Base-by-base conservation (phyloP, 768 basidiomycete species). In the Boletus speciosus region DNA sequence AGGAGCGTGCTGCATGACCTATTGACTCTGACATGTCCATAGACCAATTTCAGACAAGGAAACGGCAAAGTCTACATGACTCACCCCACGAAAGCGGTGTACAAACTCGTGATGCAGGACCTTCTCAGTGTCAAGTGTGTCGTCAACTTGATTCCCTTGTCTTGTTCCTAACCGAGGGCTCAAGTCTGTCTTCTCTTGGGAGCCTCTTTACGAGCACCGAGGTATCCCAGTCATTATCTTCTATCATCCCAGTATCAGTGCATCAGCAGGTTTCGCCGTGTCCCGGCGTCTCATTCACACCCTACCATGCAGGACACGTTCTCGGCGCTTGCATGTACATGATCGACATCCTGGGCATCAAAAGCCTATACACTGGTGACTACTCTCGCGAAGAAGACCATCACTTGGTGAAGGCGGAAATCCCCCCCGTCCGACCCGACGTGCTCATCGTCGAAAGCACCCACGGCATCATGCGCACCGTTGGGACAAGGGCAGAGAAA, bases 51-150 rank as follows among this genome's bases (percentile, higher is more conserved):
- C 70, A 77, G 84, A 66, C 92, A 97, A 67, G 96, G 96, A 19
- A 88, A 86, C 54, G 96, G 96, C 19, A 96, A 95, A 63, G 93
- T 98, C 9, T 99, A 98, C 74, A 99, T 98, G 96, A 98, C 96
- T 98, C 96, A 94, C 71, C 93, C 96, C 2, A 99, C 96, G 11
- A 99, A 98, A 72, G 95, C 93, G 3, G 81, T 98, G 47, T 94
- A 98, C 76, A 93, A 93, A 58, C 90, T 95, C 69, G 93, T 98
- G 79, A 98, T 98, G 95, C 93, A 95, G 70, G 96, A 98, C 66
- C 95, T 89, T 66, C 86, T 98, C 50, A 84, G 91, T 31, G 93
- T 89, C 81, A 84, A 90, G 94, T 94, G 44, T 47, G 82, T 73
- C 19, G 4, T 15, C 31, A 16, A 12, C 31, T 43, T 1, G 44